A percentile compares a stretch with the other conserved stretches of the same genome.
phyloP scores from a whole-genome alignment of 768 basidiomycete species.

The Mycena amicta region DNA sequence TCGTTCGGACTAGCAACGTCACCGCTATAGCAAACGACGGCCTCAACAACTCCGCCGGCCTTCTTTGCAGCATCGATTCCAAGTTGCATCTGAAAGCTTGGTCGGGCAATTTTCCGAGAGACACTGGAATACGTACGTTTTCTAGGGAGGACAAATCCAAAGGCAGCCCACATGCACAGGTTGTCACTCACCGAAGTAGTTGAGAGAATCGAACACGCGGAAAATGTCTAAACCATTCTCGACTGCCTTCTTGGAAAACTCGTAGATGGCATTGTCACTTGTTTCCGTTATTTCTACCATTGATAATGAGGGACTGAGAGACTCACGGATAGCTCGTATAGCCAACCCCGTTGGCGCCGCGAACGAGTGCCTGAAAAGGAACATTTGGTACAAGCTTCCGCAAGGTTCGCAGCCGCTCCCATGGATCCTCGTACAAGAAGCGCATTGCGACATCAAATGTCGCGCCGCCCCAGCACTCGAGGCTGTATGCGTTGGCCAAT shows the following conservation, averaged over 20 bases:
- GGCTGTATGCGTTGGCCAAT: constrained; percentile 90
- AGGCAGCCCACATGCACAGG: too few species aligned
- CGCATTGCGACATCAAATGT: constrained; percentile 99
- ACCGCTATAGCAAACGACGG: constrained; percentile 97
- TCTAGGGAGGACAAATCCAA: too few species aligned
- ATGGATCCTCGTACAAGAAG: constrained; percentile 99
- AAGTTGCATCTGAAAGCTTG: constrained; percentile 75
- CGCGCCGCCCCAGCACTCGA: constrained; percentile 99
- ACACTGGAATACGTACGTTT: constrained; percentile 54
- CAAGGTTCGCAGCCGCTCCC: constrained; percentile 95
- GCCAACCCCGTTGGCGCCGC: constrained; percentile 98
- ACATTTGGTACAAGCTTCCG: constrained; percentile 98
- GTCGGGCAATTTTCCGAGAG: not conserved
- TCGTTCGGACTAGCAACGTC: constrained; percentile 94
- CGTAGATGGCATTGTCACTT: constrained; percentile 98
- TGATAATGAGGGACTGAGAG: too few species aligned
- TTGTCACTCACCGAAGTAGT: constrained; percentile 79
- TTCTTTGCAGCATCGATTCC: constrained; percentile 99
- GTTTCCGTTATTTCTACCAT: not conserved
- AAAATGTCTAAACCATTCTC: constrained; percentile 99
- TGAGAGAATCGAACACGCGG: constrained; percentile 98
- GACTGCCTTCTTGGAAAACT: constrained; percentile 99
- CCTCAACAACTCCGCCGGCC: constrained; percentile 97
- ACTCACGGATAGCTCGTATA: constrained; percentile 97
- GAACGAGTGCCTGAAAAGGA: constrained; percentile 96